Evolutionary conservation across 257 asterid genomes (phyloP).

Genomic region (Forsythia suspensa): DNA sequence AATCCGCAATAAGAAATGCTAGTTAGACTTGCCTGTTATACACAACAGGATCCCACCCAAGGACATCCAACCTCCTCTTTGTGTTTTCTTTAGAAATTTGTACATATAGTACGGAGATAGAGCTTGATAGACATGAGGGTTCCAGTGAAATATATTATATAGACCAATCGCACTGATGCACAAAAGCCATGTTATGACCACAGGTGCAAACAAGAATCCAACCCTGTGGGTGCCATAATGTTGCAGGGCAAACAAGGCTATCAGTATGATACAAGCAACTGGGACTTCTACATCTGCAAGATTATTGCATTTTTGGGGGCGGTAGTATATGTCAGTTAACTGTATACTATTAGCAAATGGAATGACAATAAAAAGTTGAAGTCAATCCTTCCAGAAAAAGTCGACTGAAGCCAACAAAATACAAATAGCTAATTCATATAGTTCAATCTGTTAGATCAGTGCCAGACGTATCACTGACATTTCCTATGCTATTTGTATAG

Average conservation of each 20-base stretch:
- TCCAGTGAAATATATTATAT: conserved; percentile 39
- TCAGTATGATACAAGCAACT: conserved; percentile 31
- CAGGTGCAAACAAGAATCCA: conserved; percentile 43
- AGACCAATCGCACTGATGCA: conserved; percentile 39
- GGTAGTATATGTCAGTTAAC: background rate
- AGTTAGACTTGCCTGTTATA: conserved; percentile 41
- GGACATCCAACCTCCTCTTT: conserved; percentile 37
- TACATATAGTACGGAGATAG: conserved; percentile 43
- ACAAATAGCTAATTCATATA: background rate
- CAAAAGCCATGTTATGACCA: conserved; percentile 39
- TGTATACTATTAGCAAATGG: background rate
- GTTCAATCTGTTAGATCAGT: background rate
- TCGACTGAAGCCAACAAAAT: background rate
- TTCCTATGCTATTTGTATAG: background rate
- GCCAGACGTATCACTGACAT: background rate
- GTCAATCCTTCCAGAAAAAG: background rate
- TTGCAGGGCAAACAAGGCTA: conserved; percentile 40
- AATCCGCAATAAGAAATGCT: background rate
- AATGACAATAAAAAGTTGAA: background rate
- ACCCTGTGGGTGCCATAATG: conserved; percentile 42
- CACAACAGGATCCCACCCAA: conserved; percentile 45
- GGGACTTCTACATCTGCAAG: conserved; percentile 39
- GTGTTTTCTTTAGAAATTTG: conserved; percentile 38
- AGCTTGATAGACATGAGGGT: conserved; percentile 38
- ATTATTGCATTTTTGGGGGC: background rate